phyloP scores from a whole-genome alignment of 1,139 yeast species.

The Kodamaea plutei region DNA sequence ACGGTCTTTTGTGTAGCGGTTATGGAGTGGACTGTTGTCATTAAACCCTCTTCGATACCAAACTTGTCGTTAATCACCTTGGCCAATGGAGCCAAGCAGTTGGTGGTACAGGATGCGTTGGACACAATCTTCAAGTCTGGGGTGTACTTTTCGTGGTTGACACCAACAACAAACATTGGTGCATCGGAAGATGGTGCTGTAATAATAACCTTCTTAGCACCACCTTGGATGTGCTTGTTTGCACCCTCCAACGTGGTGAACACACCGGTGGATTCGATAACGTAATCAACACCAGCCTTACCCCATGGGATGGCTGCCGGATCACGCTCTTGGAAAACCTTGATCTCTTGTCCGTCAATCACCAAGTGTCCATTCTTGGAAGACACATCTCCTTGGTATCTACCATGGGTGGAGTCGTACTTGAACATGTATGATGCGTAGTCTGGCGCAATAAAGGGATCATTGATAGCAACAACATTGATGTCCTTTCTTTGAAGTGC shows the following conservation, averaged over 20 bases:
- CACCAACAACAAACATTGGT: slow-evolving; percentile 22
- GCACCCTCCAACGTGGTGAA: slow-evolving; percentile 20
- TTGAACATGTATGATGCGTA: slow-evolving; percentile 23
- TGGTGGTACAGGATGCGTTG: slow-evolving; percentile 23
- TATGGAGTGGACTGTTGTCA: slow-evolving; percentile 22
- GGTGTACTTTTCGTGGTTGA: slow-evolving; percentile 18
- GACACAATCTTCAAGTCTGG: slow-evolving; percentile 16
- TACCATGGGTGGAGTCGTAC: slow-evolving; percentile 23
- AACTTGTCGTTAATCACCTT: slow-evolving; percentile 19
- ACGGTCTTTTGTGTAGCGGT: slow-evolving; percentile 23
- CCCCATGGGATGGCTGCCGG: slow-evolving; percentile 21
- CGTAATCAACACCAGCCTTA: slow-evolving; percentile 20
- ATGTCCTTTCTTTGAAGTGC: slow-evolving; percentile 19
- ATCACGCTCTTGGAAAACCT: slow-evolving; percentile 20
- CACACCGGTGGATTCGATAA: slow-evolving; percentile 22
- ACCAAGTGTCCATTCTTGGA: slow-evolving; percentile 16
- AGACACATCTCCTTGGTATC: slow-evolving; percentile 16
- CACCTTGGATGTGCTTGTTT: slow-evolving; percentile 19
- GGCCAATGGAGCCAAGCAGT: slow-evolving; percentile 23
- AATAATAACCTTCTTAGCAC: slow-evolving; percentile 22
- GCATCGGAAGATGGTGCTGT: slow-evolving; percentile 22
- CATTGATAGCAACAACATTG: slow-evolving; percentile 20
- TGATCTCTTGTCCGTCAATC: slow-evolving; percentile 17
- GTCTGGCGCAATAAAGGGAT: slow-evolving; percentile 21
- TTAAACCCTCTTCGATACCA: slow-evolving; percentile 23